Conservation (phyloP, 2,329 filamentous ascomycete species). For the Cladophialophora psammophila region DNA sequence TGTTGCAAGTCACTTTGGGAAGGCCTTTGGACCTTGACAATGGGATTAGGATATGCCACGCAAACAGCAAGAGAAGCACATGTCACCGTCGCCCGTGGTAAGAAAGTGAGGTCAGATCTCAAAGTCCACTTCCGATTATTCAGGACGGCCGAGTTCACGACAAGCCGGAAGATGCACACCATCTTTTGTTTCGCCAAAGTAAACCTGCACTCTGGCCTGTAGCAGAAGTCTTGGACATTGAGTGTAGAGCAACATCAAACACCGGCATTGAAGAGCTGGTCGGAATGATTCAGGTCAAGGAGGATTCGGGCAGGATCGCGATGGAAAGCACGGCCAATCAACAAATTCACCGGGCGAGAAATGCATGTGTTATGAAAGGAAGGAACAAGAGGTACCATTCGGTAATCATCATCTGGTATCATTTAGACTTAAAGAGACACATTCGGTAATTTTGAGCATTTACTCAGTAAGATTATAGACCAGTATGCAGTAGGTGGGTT, state of each 20-base stretch:
- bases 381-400: background rate
- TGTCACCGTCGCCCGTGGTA: background rate
- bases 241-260: background rate
- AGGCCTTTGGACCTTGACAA: too few relatives aligned
- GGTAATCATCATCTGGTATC: slow-evolving; percentile 2
- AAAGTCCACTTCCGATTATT: background rate
- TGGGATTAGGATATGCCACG: too few relatives aligned
- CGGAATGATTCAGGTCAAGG: background rate
- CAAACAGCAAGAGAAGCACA: background rate
- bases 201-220: background rate
- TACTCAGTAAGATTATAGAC: background rate
- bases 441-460: background rate
- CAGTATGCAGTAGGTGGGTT: background rate
- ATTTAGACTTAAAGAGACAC: background rate
- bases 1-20: too few relatives aligned
- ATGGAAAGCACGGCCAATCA: background rate
- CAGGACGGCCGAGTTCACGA: background rate
- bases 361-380: background rate
- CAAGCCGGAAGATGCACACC: background rate
- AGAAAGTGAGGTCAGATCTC: background rate
- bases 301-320: background rate
- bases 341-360: background rate
- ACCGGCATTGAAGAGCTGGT: background rate
- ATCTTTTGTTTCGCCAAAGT: background rate
- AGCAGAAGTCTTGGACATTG: background rate